Conservation (phyloP, 306 rosid species). For the Elaeagnus macrophylla region DNA sequence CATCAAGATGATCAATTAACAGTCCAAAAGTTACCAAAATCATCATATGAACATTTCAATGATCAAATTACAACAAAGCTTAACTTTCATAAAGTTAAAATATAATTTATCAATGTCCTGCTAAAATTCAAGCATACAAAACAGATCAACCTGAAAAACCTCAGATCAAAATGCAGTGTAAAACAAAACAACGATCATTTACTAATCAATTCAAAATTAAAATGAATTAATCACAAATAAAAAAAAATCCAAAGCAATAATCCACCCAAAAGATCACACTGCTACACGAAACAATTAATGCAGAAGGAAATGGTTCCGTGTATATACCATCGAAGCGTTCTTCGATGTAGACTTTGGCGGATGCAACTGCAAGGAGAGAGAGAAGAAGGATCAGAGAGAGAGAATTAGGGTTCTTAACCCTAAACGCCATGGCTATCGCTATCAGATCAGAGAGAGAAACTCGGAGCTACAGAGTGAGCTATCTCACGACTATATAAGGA, state of each 20-base stretch:
- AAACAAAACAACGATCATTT: slow-evolving; percentile 18
- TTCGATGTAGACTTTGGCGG: slow-evolving; percentile 86
- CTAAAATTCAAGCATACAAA: slow-evolving; percentile 8
- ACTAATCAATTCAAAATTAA: slow-evolving; percentile 7
- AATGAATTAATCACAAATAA: neutral
- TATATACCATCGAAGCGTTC: slow-evolving; percentile 84
- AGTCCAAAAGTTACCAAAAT: neutral
- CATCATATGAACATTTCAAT: neutral
- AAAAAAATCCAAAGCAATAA: slow-evolving; percentile 13
- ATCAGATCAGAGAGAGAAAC: slow-evolving; percentile 9
- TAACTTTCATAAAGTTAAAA: slow-evolving; percentile 33
- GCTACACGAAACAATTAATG: neutral
- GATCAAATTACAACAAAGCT: neutral
- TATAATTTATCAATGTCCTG: slow-evolving; percentile 7
- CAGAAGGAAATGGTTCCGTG: slow-evolving; percentile 1
- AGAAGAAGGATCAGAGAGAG: slow-evolving; percentile 43
- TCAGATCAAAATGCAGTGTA: slow-evolving; percentile 33
- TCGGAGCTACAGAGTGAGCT: slow-evolving; percentile 21
- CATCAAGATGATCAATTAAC: neutral
- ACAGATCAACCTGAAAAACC: neutral
- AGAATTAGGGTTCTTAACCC: slow-evolving; percentile 62
- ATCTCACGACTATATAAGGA: slow-evolving; percentile 21
- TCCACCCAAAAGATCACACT: slow-evolving; percentile 1
- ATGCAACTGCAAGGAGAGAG: slow-evolving; percentile 49
- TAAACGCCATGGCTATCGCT: slow-evolving; percentile 54